A percentile compares a stretch with the other conserved stretches of the same genome.
These are phyloP conservation scores for Bassia scoparia DNA, from an alignment of 148 eudicot species.

Conservation along the genomic window DNA sequence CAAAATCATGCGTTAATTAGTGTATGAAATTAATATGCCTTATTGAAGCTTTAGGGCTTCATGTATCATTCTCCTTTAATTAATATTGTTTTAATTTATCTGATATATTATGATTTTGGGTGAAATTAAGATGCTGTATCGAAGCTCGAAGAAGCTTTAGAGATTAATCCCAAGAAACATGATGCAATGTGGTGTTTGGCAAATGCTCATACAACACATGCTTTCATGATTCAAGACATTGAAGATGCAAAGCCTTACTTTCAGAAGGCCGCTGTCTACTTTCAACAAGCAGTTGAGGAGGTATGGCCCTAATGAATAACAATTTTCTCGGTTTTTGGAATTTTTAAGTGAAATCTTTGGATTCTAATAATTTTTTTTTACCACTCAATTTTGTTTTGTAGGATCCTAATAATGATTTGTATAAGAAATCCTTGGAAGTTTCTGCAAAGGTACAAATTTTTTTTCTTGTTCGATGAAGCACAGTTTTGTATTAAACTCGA, in stretches of 20 bases:
- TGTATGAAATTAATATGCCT: too few species aligned
- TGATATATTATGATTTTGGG: background rate
- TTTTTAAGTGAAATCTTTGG: background rate
- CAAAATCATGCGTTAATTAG: too few species aligned
- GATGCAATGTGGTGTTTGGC: constrained; percentile 47
- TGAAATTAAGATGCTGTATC: constrained; percentile 33
- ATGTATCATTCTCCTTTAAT: too few species aligned
- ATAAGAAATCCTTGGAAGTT: constrained; percentile 38
- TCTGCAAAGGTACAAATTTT: constrained; percentile 35
- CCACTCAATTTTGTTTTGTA: constrained; percentile 16
- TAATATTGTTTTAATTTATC: background rate
- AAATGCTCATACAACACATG: constrained; percentile 40
- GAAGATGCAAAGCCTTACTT: constrained; percentile 37
- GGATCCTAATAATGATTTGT: constrained; percentile 46
- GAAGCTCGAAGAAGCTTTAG: constrained; percentile 48
- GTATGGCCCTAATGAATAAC: constrained; percentile 7
- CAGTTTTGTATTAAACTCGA: background rate
- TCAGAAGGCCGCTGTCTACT: constrained; percentile 34
- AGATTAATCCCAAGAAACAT: constrained; percentile 37
- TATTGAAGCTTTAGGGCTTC: too few species aligned
- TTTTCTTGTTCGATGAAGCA: background rate
- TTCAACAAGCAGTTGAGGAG: constrained; percentile 35
- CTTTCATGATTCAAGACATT: constrained; percentile 35
- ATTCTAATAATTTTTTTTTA: background rate
- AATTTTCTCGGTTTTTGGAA: background rate